Conservation (phyloP, 2,329 filamentous ascomycete genomes). For the Fusarium pininemorale region DNA sequence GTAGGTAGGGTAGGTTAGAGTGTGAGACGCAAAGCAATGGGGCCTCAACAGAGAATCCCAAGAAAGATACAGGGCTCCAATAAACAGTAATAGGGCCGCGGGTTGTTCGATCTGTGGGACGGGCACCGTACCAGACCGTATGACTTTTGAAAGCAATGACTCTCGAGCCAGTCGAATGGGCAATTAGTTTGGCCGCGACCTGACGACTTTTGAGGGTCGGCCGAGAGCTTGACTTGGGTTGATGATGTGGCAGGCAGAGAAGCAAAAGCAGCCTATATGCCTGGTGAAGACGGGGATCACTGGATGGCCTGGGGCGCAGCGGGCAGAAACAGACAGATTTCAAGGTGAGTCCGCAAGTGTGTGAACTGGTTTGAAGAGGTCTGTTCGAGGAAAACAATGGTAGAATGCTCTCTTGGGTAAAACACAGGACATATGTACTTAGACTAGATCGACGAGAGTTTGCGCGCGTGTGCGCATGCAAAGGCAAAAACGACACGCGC, state of each 20-base stretch:
- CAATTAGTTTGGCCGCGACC: slow-evolving; percentile 33
- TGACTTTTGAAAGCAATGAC: slow-evolving; percentile 40
- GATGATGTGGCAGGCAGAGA: slow-evolving; percentile 40
- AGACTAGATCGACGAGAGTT: slow-evolving; percentile 3
- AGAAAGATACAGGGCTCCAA: slow-evolving; percentile 22
- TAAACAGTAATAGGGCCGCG: slow-evolving; percentile 16
- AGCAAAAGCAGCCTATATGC: slow-evolving; percentile 14
- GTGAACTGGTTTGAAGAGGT: background rate
- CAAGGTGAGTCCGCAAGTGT: background rate
- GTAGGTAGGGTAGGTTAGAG: slow-evolving; percentile 9
- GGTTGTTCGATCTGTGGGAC: slow-evolving; percentile 40
- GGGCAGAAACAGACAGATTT: slow-evolving; percentile 28
- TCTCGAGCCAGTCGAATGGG: slow-evolving; percentile 32
- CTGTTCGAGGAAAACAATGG: background rate
- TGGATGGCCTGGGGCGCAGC: slow-evolving; percentile 25
- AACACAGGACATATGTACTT: background rate
- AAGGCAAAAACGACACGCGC: slow-evolving; percentile 26
- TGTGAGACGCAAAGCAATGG: slow-evolving; percentile 13
- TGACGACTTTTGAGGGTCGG: slow-evolving; percentile 38
- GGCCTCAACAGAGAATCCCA: slow-evolving; percentile 32
- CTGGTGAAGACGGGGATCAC: slow-evolving; percentile 27
- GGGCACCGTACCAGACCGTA: slow-evolving; percentile 42
- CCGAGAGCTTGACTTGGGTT: slow-evolving; percentile 18
- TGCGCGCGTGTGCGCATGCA: slow-evolving; percentile 41
- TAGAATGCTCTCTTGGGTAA: background rate